Percentiles rank a stretch among this genome's conserved stretches.
phyloP scores from a whole-genome alignment of 176 grass and related monocot species.

The Thinopyrum elongatum region DNA sequence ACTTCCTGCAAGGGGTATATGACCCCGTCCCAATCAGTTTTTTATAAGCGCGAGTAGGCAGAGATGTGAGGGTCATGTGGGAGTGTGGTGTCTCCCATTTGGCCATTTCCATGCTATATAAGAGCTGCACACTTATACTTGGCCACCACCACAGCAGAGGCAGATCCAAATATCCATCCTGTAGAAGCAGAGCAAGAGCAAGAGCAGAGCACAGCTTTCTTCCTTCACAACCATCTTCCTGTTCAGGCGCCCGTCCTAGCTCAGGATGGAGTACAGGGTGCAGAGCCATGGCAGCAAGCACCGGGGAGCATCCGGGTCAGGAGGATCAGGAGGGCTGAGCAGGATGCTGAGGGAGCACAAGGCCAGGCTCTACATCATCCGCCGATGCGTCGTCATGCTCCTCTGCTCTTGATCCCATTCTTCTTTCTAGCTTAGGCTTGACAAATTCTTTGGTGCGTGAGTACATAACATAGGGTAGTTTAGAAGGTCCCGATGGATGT shows the following conservation, averaged over 20 bases:
- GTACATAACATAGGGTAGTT: conserved; percentile 20
- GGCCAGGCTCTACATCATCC: conserved; percentile 52
- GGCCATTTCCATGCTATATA: neutral
- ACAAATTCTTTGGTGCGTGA: conserved; percentile 32
- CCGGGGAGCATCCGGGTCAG: neutral
- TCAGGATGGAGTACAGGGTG: conserved; percentile 20
- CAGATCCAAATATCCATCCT: conserved; percentile 1
- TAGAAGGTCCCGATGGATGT: neutral
- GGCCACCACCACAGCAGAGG: neutral
- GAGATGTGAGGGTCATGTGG: neutral
- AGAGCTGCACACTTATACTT: neutral
- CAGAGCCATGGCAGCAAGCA: conserved; percentile 18
- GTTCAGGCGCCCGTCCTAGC: neutral
- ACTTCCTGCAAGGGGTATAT: conserved; percentile 38
- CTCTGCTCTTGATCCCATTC: neutral
- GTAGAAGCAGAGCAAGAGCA: neutral
- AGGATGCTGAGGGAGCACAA: conserved; percentile 55
- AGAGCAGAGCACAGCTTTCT: neutral
- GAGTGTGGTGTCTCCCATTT: neutral
- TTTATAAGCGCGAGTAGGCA: neutral
- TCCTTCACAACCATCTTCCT: neutral
- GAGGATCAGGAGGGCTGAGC: conserved; percentile 20
- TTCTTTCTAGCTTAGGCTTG: conserved; percentile 15
- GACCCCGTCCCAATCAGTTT: neutral
- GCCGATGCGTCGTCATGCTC: conserved; percentile 33